Evolutionary conservation across 1,284 basidiomycete genomes (phyloP).

Genomic region (Anthracocystis panici-leucophaei): DNA sequence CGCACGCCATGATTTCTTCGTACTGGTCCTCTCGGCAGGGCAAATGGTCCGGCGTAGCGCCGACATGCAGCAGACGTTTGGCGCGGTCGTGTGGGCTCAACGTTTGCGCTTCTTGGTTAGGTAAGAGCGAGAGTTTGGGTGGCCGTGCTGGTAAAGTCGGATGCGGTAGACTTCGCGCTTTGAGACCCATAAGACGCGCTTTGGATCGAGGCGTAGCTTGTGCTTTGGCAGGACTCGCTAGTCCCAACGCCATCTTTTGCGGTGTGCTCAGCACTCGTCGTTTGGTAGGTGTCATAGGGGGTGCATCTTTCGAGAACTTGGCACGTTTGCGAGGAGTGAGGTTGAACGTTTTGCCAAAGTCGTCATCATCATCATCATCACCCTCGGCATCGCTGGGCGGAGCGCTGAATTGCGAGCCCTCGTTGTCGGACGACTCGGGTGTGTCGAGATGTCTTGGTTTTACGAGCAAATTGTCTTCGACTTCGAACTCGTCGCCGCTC

Average conservation of each 20-base stretch:
- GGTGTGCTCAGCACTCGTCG: slow-evolving; percentile 38
- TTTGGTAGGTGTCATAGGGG: slow-evolving; percentile 46
- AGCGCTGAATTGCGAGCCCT: slow-evolving; percentile 41
- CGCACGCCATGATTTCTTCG: slow-evolving; percentile 79
- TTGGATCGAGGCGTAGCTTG: slow-evolving; percentile 47
- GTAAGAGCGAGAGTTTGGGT: slow-evolving; percentile 50
- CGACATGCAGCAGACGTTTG: slow-evolving; percentile 82
- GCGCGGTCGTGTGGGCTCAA: slow-evolving; percentile 61
- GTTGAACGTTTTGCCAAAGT: slow-evolving; percentile 36
- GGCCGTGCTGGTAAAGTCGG: slow-evolving; percentile 55
- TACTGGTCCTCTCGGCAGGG: slow-evolving; percentile 93
- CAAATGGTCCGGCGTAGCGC: slow-evolving; percentile 87
- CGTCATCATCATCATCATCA: slow-evolving; percentile 35
- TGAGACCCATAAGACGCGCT: slow-evolving; percentile 46
- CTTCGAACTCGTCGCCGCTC: slow-evolving; percentile 46
- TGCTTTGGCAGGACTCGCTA: slow-evolving; percentile 45
- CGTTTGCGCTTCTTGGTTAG: slow-evolving; percentile 28
- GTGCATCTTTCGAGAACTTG: slow-evolving; percentile 26
- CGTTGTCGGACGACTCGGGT: slow-evolving; percentile 41
- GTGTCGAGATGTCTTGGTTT: slow-evolving; percentile 46
- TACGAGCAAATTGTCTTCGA: slow-evolving; percentile 47
- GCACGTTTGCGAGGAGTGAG: slow-evolving; percentile 39
- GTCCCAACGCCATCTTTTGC: slow-evolving; percentile 27
- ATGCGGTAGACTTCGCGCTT: slow-evolving; percentile 38
- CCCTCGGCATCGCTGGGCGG: slow-evolving; percentile 13